A percentile compares a stretch with the other conserved stretches of the same genome.
phyloP scores from a whole-genome alignment of 2,329 filamentous ascomycete species.

The Verticillium zaregamsianum region DNA sequence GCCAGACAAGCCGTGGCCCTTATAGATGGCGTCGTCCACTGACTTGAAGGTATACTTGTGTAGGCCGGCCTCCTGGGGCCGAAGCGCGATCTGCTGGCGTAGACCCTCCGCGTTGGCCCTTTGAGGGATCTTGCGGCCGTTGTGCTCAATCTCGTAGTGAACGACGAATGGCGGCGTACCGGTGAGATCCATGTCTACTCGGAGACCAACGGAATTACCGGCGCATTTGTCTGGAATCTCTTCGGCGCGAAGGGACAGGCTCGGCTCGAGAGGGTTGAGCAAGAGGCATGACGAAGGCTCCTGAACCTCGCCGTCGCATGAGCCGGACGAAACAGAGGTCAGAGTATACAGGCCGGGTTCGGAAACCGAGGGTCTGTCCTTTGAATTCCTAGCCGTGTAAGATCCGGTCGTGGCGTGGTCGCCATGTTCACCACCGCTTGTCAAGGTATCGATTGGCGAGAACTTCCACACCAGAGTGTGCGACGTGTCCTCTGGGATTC shows the following conservation, averaged over 20 bases:
- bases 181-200: constrained; percentile 83
- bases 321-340: constrained; percentile 72
- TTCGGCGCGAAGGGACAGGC: constrained; percentile 67
- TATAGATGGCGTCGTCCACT: constrained; percentile 81
- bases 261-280: constrained; percentile 85
- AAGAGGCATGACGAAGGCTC: constrained; percentile 93
- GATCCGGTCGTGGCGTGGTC: constrained; percentile 53
- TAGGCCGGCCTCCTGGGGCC: constrained; percentile 73
- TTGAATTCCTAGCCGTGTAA: constrained; percentile 56
- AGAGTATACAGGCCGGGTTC: constrained; percentile 84
- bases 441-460: constrained; percentile 67
- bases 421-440: constrained; percentile 66
- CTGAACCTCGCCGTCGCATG: constrained; percentile 81
- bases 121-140: constrained; percentile 33
- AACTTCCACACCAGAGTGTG: constrained; percentile 80
- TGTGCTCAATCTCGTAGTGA: constrained; percentile 67
- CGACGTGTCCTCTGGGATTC: constrained; percentile 54
- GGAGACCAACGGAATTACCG: constrained; percentile 85
- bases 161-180: constrained; percentile 91
- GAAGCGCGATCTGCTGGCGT: constrained; percentile 79
- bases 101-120: constrained; percentile 62
- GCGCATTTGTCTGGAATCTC: constrained; percentile 94
- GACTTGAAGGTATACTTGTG: constrained; percentile 83
- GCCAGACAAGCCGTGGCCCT: constrained; percentile 56
- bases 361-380: constrained; percentile 64